phyloP scores from a whole-genome alignment of 1,139 yeast species.

The Candida neerlandica region DNA sequence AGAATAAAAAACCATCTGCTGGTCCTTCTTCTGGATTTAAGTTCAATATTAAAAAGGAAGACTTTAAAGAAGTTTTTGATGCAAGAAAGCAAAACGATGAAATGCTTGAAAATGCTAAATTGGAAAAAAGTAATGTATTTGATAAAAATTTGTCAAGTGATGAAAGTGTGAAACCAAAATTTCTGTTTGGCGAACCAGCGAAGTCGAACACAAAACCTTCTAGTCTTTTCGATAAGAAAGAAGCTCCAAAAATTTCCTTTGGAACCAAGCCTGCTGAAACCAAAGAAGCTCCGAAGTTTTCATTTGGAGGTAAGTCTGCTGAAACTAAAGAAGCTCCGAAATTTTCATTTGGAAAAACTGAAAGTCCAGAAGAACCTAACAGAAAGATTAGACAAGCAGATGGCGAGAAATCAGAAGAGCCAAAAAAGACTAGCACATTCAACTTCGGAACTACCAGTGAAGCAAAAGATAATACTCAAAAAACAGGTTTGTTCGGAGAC shows the following conservation, averaged over 20 bases:
- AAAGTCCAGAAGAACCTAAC: not conserved
- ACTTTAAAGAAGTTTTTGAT: slow-evolving; percentile 26
- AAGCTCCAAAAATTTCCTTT: slow-evolving; percentile 7
- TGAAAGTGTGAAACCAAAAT: slow-evolving; percentile 10
- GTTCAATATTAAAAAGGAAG: slow-evolving; percentile 33
- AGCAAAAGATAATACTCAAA: not conserved
- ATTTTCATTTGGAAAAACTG: slow-evolving; percentile 10
- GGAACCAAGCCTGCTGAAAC: slow-evolving; percentile 1
- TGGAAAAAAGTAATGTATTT: not conserved
- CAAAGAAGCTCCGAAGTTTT: slow-evolving; percentile 1
- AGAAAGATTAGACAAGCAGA: not conserved
- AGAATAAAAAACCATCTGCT: slow-evolving; percentile 12
- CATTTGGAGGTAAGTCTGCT: slow-evolving; percentile 8
- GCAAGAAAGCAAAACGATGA: slow-evolving; percentile 22
- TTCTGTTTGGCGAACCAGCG: slow-evolving; percentile 2
- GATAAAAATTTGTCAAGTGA: not conserved
- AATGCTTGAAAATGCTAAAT: not conserved
- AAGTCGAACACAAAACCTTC: not conserved
- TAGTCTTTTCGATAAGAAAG: not conserved
- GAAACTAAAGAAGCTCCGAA: not conserved
- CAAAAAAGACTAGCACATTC: not conserved
- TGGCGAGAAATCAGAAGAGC: not conserved
- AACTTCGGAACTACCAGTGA: not conserved
- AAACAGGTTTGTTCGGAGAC: slow-evolving; percentile 2
- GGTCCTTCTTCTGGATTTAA: slow-evolving; percentile 44